Conservation (phyloP, 208 protist species). For the Trypanosoma melophagium region DNA sequence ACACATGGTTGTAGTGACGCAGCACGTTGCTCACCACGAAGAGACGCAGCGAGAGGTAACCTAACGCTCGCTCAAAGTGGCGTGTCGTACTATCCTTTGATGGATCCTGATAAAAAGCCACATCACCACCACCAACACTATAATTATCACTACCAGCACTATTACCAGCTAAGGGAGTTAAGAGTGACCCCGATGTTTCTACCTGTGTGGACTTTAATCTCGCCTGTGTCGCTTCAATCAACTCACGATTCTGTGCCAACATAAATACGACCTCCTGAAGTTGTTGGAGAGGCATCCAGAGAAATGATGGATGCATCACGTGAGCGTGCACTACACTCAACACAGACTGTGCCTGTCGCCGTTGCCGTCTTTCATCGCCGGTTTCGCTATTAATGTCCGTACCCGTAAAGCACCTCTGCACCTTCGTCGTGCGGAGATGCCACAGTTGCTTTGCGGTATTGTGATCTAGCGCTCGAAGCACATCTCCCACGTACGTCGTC, state of each 20-base stretch:
- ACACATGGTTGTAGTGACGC: constrained; percentile 40
- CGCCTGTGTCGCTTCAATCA: constrained; percentile 22
- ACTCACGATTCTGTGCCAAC: constrained; percentile 36
- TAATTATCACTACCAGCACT: no score
- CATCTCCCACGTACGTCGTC: constrained; percentile 49
- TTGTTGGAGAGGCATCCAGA: constrained; percentile 83
- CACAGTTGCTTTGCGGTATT: constrained; percentile 75
- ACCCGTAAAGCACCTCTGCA: constrained; percentile 57
- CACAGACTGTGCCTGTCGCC: constrained; percentile 55
- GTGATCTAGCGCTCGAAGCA: constrained; percentile 60
- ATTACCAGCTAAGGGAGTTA: constrained; percentile 4
- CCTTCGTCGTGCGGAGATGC: constrained; percentile 44
- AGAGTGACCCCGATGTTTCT: neutral
- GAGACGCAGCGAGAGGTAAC: constrained; percentile 66
- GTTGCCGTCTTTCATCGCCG: constrained; percentile 32
- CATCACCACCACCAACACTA: no score
- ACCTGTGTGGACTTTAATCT: neutral
- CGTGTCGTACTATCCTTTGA: constrained; percentile 10
- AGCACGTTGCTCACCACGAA: constrained; percentile 72
- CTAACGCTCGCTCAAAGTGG: constrained; percentile 41
- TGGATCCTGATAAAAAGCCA: no score
- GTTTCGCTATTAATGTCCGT: constrained; percentile 21
- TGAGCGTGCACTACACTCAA: constrained; percentile 62
- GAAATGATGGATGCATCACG: constrained; percentile 55
- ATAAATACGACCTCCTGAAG: constrained; percentile 74